These are phyloP conservation scores for Arthroderma sp. DNA, from an alignment of 2,329 filamentous ascomycete species.

Conservation along the genomic window DNA sequence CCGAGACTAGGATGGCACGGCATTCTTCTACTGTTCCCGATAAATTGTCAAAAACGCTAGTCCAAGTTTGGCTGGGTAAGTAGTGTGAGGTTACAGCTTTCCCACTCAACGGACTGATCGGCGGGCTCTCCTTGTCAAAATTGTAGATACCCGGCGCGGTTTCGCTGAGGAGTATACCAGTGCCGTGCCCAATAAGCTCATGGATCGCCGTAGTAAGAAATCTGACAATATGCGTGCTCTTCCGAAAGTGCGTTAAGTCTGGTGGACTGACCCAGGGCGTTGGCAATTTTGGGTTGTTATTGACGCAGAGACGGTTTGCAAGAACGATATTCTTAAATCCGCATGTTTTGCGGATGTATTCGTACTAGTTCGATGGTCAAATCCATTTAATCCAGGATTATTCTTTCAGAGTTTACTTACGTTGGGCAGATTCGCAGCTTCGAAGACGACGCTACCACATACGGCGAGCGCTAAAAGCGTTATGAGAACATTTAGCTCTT, in stretches of 20 bases:
- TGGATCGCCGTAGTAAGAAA: constrained; percentile 24
- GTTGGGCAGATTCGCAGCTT: constrained; percentile 39
- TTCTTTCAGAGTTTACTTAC: constrained; percentile 15
- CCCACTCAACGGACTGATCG: constrained; percentile 42
- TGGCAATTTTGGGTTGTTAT: not conserved
- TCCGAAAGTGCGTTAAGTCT: not conserved
- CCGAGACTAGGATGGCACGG: constrained; percentile 30
- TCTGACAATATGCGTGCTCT: constrained; percentile 1
- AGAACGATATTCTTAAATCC: not conserved
- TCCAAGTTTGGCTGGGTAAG: constrained; percentile 52
- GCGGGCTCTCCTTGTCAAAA: constrained; percentile 46
- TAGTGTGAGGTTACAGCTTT: constrained; percentile 46
- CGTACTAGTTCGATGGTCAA: not conserved
- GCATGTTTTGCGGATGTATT: not conserved
- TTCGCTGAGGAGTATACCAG: constrained; percentile 49
- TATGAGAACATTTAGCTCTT: constrained; percentile 1
- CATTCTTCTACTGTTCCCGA: constrained; percentile 50
- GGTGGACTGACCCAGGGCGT: not conserved
- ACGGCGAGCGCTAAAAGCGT: constrained; percentile 27
- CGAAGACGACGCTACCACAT: constrained; percentile 33
- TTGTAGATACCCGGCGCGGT: constrained; percentile 42
- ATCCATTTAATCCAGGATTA: not conserved
- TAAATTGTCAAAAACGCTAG: constrained; percentile 45
- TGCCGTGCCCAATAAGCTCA: constrained; percentile 52
- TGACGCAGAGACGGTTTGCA: not conserved